phyloP scores from a whole-genome alignment of 2,329 filamentous ascomycete genomes.

The Penicillium sclerotigenum region DNA sequence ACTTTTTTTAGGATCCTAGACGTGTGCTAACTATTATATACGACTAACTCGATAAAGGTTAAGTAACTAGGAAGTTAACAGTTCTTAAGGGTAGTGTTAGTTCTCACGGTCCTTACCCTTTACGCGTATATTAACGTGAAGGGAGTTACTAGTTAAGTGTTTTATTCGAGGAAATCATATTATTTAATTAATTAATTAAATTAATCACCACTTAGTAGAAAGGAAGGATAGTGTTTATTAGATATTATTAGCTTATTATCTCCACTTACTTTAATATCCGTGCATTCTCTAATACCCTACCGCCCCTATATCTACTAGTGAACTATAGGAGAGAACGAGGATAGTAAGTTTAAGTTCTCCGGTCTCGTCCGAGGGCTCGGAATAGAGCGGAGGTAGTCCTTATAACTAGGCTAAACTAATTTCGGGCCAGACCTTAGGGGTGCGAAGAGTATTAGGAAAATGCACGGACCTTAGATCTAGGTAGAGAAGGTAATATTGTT shows the following conservation, averaged over 20 bases:
- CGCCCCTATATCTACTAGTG: too few relatives aligned
- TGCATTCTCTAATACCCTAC: too few relatives aligned
- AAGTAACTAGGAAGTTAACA: neutral
- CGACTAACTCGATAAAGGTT: neutral
- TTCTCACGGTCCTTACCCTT: neutral
- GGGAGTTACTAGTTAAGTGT: neutral
- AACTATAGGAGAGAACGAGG: too few relatives aligned
- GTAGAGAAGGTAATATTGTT: conserved; percentile 2
- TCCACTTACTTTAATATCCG: too few relatives aligned
- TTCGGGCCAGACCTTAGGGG: neutral
- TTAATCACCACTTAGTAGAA: too few relatives aligned
- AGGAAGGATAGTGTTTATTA: too few relatives aligned
- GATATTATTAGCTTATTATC: too few relatives aligned
- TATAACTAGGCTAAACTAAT: neutral
- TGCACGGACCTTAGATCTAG: neutral
- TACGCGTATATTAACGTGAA: neutral
- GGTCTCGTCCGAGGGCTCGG: too few relatives aligned
- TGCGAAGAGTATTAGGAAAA: neutral
- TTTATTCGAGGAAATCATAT: neutral
- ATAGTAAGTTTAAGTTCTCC: too few relatives aligned
- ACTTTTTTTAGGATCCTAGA: neutral
- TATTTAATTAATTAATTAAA: too few relatives aligned
- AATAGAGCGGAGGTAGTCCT: too few relatives aligned
- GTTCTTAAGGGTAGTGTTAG: neutral
- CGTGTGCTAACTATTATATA: neutral